These are phyloP conservation scores for Balansia obtecta DNA, from an alignment of 2,329 filamentous ascomycete species.

Conservation along the genomic window DNA sequence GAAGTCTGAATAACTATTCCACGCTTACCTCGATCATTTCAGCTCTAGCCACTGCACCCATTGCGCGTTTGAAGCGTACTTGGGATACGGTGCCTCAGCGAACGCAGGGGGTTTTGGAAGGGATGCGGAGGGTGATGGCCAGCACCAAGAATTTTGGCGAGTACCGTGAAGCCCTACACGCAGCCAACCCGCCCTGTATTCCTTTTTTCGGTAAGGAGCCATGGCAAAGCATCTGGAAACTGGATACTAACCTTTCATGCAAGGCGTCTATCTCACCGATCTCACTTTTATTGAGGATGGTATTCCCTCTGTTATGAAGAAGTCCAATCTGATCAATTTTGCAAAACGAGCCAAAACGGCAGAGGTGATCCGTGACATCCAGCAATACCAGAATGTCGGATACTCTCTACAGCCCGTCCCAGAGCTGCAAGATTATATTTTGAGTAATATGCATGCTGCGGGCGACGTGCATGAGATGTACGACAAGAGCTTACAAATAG, in stretches of 20 bases:
- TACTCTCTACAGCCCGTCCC: constrained; percentile 81
- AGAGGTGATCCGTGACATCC: constrained; percentile 95
- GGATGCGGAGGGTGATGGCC: constrained; percentile 88
- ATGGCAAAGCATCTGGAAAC: background rate
- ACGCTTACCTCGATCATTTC: constrained; percentile 97
- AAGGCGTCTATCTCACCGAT: constrained; percentile 87
- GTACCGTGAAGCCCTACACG: constrained; percentile 85
- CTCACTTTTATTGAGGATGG: constrained; percentile 97
- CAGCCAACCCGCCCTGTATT: constrained; percentile 91
- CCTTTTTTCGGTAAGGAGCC: constrained; percentile 75
- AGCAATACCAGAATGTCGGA: constrained; percentile 97
- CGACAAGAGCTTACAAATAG: constrained; percentile 85
- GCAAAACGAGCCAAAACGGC: constrained; percentile 96
- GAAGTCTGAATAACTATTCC: constrained; percentile 87
- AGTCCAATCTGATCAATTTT: constrained; percentile 95
- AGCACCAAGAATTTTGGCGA: constrained; percentile 98
- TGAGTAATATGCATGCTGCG: constrained; percentile 90
- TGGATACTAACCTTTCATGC: background rate
- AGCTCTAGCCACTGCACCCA: constrained; percentile 84
- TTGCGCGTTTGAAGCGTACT: constrained; percentile 83
- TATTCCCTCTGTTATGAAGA: constrained; percentile 92
- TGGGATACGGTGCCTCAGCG: constrained; percentile 89
- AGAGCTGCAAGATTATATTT: constrained; percentile 91
- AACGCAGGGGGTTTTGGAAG: constrained; percentile 68
- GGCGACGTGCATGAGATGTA: constrained; percentile 99